Conservation (phyloP, 371 early-diverging fungal species). For the Actinomucor elegans region DNA sequence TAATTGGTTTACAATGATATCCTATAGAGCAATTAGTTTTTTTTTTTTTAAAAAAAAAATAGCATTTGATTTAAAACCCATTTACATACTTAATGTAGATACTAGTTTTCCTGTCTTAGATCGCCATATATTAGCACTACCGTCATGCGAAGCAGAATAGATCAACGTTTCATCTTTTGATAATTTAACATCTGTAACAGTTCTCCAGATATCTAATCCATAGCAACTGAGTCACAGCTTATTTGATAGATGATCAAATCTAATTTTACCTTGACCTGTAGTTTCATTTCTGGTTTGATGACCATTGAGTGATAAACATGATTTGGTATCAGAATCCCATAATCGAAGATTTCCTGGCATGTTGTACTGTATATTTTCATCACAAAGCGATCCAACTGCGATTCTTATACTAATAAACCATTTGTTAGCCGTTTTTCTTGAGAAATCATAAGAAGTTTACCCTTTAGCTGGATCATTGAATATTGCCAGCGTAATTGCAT, state of each 20-base stretch:
- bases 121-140: slow-evolving; percentile 33
- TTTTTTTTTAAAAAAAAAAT: background rate
- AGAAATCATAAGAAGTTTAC: background rate
- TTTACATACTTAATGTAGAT: slow-evolving; percentile 34
- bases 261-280: background rate
- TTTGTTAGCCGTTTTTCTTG: too few species aligned
- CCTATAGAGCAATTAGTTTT: background rate
- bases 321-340: slow-evolving; percentile 23
- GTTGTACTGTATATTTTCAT: slow-evolving; percentile 40
- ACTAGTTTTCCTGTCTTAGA: slow-evolving; percentile 19
- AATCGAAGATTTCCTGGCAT: slow-evolving; percentile 40
- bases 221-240: too few species aligned
- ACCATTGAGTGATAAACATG: slow-evolving; percentile 11
- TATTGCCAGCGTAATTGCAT: slow-evolving; percentile 30
- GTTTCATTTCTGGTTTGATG: slow-evolving; percentile 23
- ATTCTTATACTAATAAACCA: slow-evolving; percentile 15
- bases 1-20: slow-evolving; percentile 22
- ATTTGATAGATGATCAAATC: too few species aligned
- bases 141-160: slow-evolving; percentile 36
- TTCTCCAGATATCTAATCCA: slow-evolving; percentile 34
- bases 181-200: slow-evolving; percentile 38
- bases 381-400: slow-evolving; percentile 34
- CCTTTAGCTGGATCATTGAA: slow-evolving; percentile 11
- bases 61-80: background rate
- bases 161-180: slow-evolving; percentile 30